phyloP scores from a whole-genome alignment of 176 grass and related monocot species.

The Eragrostis nindensis region DNA sequence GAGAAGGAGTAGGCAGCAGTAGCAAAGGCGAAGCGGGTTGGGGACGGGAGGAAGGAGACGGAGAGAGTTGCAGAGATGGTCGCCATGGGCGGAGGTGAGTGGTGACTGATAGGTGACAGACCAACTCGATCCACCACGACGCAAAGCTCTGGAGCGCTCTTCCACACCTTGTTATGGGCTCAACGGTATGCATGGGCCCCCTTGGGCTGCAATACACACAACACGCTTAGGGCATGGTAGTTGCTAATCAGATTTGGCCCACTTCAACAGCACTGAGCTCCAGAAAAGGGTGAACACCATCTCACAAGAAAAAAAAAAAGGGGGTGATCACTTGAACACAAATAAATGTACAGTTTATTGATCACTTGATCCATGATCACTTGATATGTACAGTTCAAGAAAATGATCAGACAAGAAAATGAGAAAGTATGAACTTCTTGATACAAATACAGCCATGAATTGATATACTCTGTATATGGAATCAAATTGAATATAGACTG shows the following conservation, averaged over 20 bases:
- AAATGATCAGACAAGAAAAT: too few species aligned
- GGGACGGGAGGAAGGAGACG: constrained; percentile 40
- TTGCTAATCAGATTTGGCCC: background rate
- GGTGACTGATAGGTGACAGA: constrained; percentile 26
- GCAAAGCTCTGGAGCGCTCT: background rate
- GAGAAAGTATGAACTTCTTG: background rate
- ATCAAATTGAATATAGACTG: too few species aligned
- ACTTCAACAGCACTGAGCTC: background rate
- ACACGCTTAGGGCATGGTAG: too few species aligned
- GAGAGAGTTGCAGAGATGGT: constrained; percentile 50
- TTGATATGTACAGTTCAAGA: too few species aligned
- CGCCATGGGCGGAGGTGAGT: constrained; percentile 58
- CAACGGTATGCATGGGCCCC: background rate
- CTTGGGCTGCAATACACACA: background rate
- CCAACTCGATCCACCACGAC: constrained; percentile 27
- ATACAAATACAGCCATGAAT: constrained; percentile 15
- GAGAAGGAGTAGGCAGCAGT: background rate
- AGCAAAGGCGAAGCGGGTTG: constrained; percentile 10
- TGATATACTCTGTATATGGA: background rate
- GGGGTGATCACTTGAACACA: background rate
- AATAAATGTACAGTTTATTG: background rate
- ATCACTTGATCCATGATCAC: too few species aligned
- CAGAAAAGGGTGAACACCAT: too few species aligned
- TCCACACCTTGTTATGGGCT: background rate
- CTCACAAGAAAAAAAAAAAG: too few species aligned